Evolutionary conservation across 2,329 filamentous ascomycete genomes (phyloP).

Genomic region (Neurospora sp.): DNA sequence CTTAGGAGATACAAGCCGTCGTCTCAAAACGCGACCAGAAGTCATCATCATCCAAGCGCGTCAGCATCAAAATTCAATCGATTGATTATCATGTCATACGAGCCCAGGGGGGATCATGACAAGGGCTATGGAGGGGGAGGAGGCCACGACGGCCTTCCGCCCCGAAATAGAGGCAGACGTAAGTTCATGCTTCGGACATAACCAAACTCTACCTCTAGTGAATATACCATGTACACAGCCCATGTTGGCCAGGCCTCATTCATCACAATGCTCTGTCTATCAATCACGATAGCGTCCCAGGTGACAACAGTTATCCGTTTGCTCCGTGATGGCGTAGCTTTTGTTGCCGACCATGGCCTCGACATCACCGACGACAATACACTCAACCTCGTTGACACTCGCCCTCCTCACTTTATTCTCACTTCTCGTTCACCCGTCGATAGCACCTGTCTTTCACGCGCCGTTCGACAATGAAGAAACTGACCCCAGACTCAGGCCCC

Average conservation of each 20-base stretch:
- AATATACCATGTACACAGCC: not conserved
- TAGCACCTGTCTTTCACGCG: not conserved
- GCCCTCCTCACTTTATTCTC: not conserved
- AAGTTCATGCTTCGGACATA: constrained; percentile 8
- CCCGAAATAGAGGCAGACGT: constrained; percentile 16
- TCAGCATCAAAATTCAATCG: not conserved
- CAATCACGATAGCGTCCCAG: not conserved
- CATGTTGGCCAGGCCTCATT: not conserved
- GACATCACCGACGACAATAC: not conserved
- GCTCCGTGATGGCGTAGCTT: not conserved
- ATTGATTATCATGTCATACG: constrained; percentile 13
- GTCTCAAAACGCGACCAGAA: not conserved
- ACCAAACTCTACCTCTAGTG: not conserved
- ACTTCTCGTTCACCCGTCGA: not conserved
- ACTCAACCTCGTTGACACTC: not conserved
- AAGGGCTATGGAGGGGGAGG: constrained; percentile 9
- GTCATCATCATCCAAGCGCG: not conserved
- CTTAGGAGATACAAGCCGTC: not conserved
- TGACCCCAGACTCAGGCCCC: constrained; percentile 47
- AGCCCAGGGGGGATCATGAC: constrained; percentile 12
- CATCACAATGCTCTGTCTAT: not conserved
- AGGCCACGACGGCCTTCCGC: constrained; percentile 12
- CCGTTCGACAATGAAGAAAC: not conserved
- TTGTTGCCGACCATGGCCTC: not conserved
- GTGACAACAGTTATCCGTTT: not conserved